Percentiles rank a stretch among this genome's conserved stretches.
Evolutionary conservation across 164 flowering plant genomes (phyloP).

Genomic region (Tinospora cordifolia): DNA sequence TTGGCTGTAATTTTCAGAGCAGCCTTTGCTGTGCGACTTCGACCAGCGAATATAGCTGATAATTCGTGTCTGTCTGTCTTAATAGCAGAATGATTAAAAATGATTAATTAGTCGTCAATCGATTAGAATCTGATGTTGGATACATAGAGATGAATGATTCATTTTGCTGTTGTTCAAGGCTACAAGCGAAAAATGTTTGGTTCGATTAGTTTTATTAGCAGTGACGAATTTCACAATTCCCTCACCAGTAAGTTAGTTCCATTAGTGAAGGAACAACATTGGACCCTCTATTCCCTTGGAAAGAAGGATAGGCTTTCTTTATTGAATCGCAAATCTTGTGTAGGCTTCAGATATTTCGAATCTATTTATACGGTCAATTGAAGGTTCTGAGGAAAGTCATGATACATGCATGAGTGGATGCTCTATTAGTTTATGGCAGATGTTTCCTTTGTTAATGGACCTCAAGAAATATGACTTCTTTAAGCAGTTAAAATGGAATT

Average conservation of each 20-base stretch:
- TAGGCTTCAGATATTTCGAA: background rate
- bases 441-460: too few species aligned
- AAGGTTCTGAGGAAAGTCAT: too few species aligned
- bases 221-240: background rate
- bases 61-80: background rate
- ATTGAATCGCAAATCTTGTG: background rate
- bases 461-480: background rate
- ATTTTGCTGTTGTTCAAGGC: background rate
- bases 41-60: background rate
- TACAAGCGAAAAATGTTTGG: background rate
- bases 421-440: too few species aligned
- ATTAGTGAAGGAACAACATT: background rate
- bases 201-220: background rate
- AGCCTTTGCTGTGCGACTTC: background rate
- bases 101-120: background rate
- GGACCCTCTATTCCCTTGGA: background rate
- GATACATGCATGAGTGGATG: too few species aligned
- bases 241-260: background rate
- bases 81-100: background rate
- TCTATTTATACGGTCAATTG: background rate
- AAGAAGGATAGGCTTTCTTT: background rate
- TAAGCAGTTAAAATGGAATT: background rate
- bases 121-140: background rate
- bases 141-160: background rate
- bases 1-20: background rate